Conservation (phyloP, 2,329 filamentous ascomycete species). For the Biscogniauxia marginata region DNA sequence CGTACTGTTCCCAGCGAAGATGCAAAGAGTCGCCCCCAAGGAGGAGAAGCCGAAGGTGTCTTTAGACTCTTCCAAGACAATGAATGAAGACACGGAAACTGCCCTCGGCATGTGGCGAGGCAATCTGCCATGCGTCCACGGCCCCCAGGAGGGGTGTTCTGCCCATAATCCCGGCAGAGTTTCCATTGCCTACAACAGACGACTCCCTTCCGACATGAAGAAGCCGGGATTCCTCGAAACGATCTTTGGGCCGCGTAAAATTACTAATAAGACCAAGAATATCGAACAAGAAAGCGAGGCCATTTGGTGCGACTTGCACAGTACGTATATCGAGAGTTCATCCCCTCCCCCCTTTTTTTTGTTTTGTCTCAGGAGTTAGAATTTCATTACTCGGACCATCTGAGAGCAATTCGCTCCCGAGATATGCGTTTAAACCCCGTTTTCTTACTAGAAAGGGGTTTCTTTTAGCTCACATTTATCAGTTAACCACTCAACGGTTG, state of each 20-base stretch:
- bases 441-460: no score
- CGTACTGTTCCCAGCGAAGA: background rate
- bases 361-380: no score
- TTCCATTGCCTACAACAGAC: constrained; percentile 13
- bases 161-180: constrained; percentile 10
- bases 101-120: constrained; percentile 6
- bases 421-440: no score
- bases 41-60: background rate
- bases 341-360: no score
- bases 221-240: constrained; percentile 1
- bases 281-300: background rate
- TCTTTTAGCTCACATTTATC: no score
- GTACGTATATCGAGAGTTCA: no score
- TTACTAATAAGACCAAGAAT: background rate
- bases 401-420: constrained; percentile 8
- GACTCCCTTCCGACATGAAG: constrained; percentile 9
- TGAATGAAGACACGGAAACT: background rate
- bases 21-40: background rate
- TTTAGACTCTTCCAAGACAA: background rate
- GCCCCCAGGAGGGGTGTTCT: constrained; percentile 10
- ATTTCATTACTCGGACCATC: constrained; percentile 4
- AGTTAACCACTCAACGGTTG: constrained; percentile 6
- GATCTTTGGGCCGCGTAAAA: background rate
- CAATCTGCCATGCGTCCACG: constrained; percentile 15
- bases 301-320: background rate